Evolutionary conservation across 2,329 filamentous ascomycete species (phyloP).

Genomic region (Lasiodiplodia theobromae): DNA sequence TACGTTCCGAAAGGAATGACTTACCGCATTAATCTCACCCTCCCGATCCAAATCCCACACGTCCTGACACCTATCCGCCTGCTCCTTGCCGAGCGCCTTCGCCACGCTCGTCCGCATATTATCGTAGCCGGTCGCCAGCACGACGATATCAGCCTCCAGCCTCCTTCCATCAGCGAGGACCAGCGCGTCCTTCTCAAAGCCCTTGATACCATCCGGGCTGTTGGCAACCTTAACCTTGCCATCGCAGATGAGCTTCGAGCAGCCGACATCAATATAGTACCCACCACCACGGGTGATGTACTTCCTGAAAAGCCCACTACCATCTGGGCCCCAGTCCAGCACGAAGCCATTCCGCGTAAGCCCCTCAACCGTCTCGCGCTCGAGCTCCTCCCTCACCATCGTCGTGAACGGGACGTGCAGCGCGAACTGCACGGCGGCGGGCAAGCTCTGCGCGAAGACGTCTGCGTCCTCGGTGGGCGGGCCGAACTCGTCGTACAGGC

Average conservation of each 20-base stretch:
- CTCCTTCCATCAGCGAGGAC: slow-evolving; percentile 59
- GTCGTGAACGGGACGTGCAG: slow-evolving; percentile 58
- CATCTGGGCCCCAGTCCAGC: slow-evolving; percentile 64
- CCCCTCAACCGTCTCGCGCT: slow-evolving; percentile 50
- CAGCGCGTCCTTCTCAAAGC: slow-evolving; percentile 56
- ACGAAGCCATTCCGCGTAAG: slow-evolving; percentile 67
- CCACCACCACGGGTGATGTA: slow-evolving; percentile 72
- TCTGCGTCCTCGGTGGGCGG: slow-evolving; percentile 73
- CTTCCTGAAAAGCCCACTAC: slow-evolving; percentile 65
- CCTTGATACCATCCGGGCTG: slow-evolving; percentile 57
- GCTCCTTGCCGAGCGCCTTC: slow-evolving; percentile 67
- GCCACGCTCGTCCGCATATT: slow-evolving; percentile 71
- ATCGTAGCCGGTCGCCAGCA: slow-evolving; percentile 64
- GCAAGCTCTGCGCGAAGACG: slow-evolving; percentile 64
- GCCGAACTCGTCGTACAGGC: slow-evolving; percentile 55
- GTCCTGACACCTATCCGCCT: slow-evolving; percentile 65
- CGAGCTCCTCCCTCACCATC: slow-evolving; percentile 40
- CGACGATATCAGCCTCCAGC: slow-evolving; percentile 68
- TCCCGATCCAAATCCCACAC: slow-evolving; percentile 52
- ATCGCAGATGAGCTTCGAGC: slow-evolving; percentile 66
- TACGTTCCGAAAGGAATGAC: not conserved
- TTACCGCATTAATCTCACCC: slow-evolving; percentile 41
- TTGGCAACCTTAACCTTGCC: slow-evolving; percentile 68
- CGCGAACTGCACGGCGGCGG: slow-evolving; percentile 66
- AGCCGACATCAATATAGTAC: slow-evolving; percentile 75